Evolutionary conservation across 768 basidiomycete species (phyloP).

Genomic region (Neoboletus magnificus): DNA sequence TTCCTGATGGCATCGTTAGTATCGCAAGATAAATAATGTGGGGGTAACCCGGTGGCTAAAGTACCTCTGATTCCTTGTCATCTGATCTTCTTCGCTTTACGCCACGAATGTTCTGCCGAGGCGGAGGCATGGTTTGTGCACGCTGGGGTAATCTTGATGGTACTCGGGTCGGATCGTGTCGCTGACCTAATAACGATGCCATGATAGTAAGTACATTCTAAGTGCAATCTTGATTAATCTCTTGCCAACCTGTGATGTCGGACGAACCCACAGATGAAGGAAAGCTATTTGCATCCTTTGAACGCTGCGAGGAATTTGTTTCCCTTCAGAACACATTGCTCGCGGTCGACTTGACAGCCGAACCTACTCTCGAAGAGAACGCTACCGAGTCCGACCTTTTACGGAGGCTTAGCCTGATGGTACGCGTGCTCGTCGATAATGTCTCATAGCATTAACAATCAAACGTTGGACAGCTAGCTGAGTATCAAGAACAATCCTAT

Average conservation of each 20-base stretch:
- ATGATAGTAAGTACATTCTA: not conserved
- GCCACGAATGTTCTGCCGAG: conserved; percentile 16
- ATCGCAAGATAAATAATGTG: not conserved
- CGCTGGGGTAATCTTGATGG: not conserved
- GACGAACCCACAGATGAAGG: conserved; percentile 41
- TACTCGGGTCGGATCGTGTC: not conserved
- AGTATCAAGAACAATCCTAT: conserved; percentile 92
- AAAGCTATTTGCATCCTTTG: conserved; percentile 54
- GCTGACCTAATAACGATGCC: conserved; percentile 22
- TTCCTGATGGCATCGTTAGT: conserved; percentile 28
- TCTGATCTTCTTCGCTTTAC: conserved; percentile 45
- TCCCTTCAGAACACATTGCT: conserved; percentile 52
- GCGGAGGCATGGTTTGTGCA: conserved; percentile 4
- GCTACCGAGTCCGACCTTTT: conserved; percentile 40
- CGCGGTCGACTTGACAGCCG: conserved; percentile 40
- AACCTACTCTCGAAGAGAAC: conserved; percentile 44
- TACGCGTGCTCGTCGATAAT: conserved; percentile 34
- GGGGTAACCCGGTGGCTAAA: not conserved
- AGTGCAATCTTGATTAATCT: not conserved
- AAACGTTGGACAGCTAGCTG: conserved; percentile 56
- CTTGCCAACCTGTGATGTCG: conserved; percentile 26
- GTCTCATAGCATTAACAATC: not conserved
- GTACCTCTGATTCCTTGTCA: conserved; percentile 34
- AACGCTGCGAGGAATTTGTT: conserved; percentile 58
- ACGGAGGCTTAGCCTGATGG: conserved; percentile 47